Evolutionary conservation across 2,329 filamentous ascomycete genomes (phyloP), one percentile per base, ranked within the genome.

Genomic region (Bisporella sp.): DNA sequence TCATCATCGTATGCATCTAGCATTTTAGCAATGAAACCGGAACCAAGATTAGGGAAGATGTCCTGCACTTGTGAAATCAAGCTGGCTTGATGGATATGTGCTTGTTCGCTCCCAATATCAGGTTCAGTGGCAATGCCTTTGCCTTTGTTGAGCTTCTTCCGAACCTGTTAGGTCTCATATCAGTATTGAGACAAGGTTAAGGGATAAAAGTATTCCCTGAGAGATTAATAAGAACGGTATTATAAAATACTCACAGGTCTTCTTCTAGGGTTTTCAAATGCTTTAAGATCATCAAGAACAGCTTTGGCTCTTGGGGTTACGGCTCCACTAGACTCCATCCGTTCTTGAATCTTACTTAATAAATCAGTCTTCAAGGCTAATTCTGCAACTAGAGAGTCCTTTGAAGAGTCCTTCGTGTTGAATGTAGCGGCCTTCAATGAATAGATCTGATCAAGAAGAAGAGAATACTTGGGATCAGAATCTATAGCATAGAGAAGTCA

Each of bases 1-100:
- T 91, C 75, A 57, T 93, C 83, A 42, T 73, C 70, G 64, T 93
- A 96, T 63, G 88, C 82, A 60, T 92, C 86, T 29, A 96, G 74
- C 7, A 95, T 75, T 59, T 79, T 85, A 13, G 87, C 76, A 12
- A 97, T 73, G 63, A 96, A 97, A 0, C 78, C 87, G 4, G 87
- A 84, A 5, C 91, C 90, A 7, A 97, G 73, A 55, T 95, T 82
- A 0, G 92, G 89, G 62, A 97, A 96, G 0, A 97, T 74, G 63
- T 99, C 92, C 64, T 96, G 90, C n/a, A 99, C 77, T 65, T 95
- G 89, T 0, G 86, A 86, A 47, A 97, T 82, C 45, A 92, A 80
- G 59, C 86, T 91, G 80, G 95, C 85, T 41, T 77, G 83, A 67
- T 96, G 89, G 28, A 92, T 71, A 62, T 93, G 88, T 44, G 63